Conservation (phyloP, 129 eudicot genomes). For the Flaveria robusta region DNA sequence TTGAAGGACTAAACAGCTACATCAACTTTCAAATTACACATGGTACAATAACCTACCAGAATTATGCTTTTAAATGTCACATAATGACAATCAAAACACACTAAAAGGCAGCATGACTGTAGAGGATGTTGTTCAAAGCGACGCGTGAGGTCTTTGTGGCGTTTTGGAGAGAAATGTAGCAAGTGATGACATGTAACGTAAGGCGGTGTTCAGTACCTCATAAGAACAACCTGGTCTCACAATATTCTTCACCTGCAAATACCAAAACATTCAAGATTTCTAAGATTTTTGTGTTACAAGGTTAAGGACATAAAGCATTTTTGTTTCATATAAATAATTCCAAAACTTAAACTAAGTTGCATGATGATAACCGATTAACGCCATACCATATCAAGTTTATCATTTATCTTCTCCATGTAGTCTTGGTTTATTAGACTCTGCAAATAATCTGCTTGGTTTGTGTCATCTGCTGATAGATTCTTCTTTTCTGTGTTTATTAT, state of each 20-base stretch:
- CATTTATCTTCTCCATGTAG: conserved; percentile 40
- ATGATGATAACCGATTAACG: not conserved
- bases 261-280: not conserved
- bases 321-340: no score
- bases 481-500: conserved; percentile 20
- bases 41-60: not conserved
- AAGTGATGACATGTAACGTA: conserved; percentile 45
- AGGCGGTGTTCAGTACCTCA: conserved; percentile 50
- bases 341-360: no score
- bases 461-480: conserved; percentile 20
- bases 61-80: not conserved
- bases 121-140: conserved; percentile 39
- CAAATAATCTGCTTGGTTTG: conserved; percentile 1
- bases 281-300: not conserved
- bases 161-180: conserved; percentile 33
- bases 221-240: conserved; percentile 56
- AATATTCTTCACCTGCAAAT: conserved; percentile 49
- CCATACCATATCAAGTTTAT: conserved; percentile 40
- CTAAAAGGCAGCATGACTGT: not conserved
- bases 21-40: not conserved
- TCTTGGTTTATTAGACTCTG: conserved; percentile 14
- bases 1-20: not conserved
- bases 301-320: no score
- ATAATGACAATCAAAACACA: not conserved
- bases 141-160: conserved; percentile 40